These are phyloP conservation scores for Daldinia sp. DNA, from an alignment of 2,329 filamentous ascomycete genomes.

Conservation along the genomic window DNA sequence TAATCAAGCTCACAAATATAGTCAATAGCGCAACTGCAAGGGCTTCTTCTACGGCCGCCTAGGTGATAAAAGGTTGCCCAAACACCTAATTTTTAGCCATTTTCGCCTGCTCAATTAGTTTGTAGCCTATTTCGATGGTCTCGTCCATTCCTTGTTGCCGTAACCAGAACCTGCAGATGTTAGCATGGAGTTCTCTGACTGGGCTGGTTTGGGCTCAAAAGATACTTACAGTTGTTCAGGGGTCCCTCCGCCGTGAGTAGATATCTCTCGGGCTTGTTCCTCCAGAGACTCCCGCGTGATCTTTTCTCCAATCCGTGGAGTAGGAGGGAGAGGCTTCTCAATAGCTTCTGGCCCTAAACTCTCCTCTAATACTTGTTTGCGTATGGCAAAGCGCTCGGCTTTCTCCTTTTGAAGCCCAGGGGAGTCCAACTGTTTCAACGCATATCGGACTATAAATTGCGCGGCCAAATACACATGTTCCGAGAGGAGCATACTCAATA, in stretches of 20 bases:
- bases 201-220: background rate
- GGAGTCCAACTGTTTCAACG: constrained; percentile 82
- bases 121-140: constrained; percentile 64
- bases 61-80: constrained; percentile 28
- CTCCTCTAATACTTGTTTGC: constrained; percentile 81
- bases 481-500: constrained; percentile 82
- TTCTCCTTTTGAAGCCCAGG: constrained; percentile 87
- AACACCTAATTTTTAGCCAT: constrained; percentile 21
- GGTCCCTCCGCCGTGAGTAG: constrained; percentile 57
- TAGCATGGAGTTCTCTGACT: constrained; percentile 26
- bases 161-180: constrained; percentile 63
- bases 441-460: constrained; percentile 74
- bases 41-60: background rate
- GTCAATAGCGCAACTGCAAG: constrained; percentile 3
- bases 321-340: constrained; percentile 57
- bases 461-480: constrained; percentile 90
- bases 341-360: constrained; percentile 67
- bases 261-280: constrained; percentile 65
- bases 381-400: constrained; percentile 79
- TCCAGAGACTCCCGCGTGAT: constrained; percentile 73
- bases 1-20: background rate
- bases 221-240: constrained; percentile 59
- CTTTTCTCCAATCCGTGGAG: constrained; percentile 62
- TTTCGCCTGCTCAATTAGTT: constrained; percentile 60
- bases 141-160: constrained; percentile 66